A percentile compares a stretch with the other conserved stretches of the same genome.
These are phyloP conservation scores for Starmerella floris DNA, from an alignment of 805 yeast genomes.

Conservation along the genomic window DNA sequence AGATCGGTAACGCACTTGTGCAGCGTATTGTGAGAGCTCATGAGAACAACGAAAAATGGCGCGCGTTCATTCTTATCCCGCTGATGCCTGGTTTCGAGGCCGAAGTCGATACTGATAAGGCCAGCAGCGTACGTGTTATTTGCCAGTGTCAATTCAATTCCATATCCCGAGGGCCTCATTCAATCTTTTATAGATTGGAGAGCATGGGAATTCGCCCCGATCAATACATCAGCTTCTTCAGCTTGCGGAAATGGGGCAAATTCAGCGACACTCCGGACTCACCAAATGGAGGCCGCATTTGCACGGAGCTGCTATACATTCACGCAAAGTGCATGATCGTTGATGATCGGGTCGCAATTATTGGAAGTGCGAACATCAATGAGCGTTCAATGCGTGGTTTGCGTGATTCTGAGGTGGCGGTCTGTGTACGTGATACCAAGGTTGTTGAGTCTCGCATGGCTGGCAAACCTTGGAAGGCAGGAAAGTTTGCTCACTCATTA, in stretches of 20 bases:
- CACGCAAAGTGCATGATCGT: constrained; percentile 88
- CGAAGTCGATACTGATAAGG: constrained; percentile 84
- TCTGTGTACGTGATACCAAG: constrained; percentile 65
- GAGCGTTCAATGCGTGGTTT: constrained; percentile 92
- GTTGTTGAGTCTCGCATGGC: constrained; percentile 49
- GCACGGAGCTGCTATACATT: constrained; percentile 82
- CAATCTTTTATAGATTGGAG: constrained; percentile 71
- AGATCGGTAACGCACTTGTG: constrained; percentile 94
- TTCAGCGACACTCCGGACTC: constrained; percentile 41
- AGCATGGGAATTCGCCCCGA: constrained; percentile 74
- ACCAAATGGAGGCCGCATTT: constrained; percentile 33
- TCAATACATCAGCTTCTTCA: constrained; percentile 80
- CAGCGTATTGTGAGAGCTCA: constrained; percentile 87
- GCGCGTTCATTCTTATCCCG: constrained; percentile 82
- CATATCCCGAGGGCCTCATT: constrained; percentile 76
- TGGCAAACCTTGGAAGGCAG: constrained; percentile 69
- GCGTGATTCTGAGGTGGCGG: constrained; percentile 90
- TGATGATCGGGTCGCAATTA: constrained; percentile 85
- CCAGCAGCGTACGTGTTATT: constrained; percentile 85
- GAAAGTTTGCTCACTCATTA: constrained; percentile 76
- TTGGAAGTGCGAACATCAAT: constrained; percentile 94
- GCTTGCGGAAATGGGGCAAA: constrained; percentile 90
- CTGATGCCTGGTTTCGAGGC: constrained; percentile 96
- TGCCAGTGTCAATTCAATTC: constrained; percentile 95
- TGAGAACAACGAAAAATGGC: constrained; percentile 65